phyloP scores from a whole-genome alignment of 2,329 filamentous ascomycete genomes.

The Eurotiales sp. region DNA sequence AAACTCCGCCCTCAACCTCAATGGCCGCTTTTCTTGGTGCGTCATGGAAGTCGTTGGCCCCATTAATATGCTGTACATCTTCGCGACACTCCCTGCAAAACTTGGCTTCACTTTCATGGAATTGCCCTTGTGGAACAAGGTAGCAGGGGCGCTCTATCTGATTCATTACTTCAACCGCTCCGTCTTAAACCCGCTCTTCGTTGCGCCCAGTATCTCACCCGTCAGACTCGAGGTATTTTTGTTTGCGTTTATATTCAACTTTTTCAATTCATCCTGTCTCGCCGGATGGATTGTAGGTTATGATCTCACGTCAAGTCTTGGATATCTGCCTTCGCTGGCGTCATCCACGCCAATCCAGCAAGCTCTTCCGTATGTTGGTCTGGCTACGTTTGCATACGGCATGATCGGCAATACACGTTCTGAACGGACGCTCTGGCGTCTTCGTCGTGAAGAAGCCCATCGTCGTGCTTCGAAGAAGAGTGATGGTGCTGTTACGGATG shows the following conservation, averaged over 20 bases:
- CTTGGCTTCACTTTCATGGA: constrained; percentile 17
- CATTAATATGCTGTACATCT: constrained; percentile 72
- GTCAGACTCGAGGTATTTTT: constrained; percentile 68
- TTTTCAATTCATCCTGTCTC: constrained; percentile 73
- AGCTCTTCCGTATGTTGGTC: constrained; percentile 57
- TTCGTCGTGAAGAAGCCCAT: constrained; percentile 65
- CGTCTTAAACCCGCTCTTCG: constrained; percentile 70
- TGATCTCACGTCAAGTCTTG: constrained; percentile 46
- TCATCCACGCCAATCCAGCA: constrained; percentile 17
- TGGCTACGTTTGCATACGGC: constrained; percentile 71
- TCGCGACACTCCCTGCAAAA: constrained; percentile 61
- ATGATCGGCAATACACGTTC: constrained; percentile 80
- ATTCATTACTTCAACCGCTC: constrained; percentile 92
- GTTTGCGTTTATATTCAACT: constrained; percentile 68
- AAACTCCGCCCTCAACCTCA: constrained; percentile 71
- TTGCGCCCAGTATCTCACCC: constrained; percentile 87
- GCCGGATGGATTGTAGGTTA: constrained; percentile 81
- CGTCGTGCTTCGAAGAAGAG: constrained; percentile 38
- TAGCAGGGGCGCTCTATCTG: constrained; percentile 49
- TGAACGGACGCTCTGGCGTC: constrained; percentile 84
- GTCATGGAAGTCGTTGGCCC: constrained; percentile 83
- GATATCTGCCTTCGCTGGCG: constrained; percentile 14
- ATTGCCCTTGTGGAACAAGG: constrained; percentile 31
- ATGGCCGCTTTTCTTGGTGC: constrained; percentile 81
- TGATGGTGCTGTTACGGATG: constrained; percentile 22